A percentile compares a stretch with the other conserved stretches of the same genome.
Conservation (phyloP, 1,284 basidiomycete genomes). For the Wolfiporia cocos region DNA sequence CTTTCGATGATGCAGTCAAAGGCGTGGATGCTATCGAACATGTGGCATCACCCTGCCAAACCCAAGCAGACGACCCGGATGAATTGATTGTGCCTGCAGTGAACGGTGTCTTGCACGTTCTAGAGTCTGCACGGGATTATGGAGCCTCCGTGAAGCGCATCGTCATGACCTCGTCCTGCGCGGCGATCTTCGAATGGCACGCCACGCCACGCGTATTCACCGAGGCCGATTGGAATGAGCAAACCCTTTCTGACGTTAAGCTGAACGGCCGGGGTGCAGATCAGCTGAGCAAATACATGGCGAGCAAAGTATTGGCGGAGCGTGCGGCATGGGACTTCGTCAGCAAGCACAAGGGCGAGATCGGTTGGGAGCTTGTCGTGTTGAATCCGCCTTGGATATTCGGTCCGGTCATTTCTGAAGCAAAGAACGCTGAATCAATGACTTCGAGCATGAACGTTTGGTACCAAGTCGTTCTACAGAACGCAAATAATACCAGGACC, state of each 20-base stretch:
- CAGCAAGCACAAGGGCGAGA: slow-evolving; percentile 41
- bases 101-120: slow-evolving; percentile 21
- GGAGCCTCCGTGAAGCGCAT: slow-evolving; percentile 52
- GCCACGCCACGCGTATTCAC: slow-evolving; percentile 23
- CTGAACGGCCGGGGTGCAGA: slow-evolving; percentile 43
- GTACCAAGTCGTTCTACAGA: slow-evolving; percentile 29
- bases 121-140: slow-evolving; percentile 19
- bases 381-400: slow-evolving; percentile 53
- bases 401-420: slow-evolving; percentile 44
- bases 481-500: too few relatives aligned
- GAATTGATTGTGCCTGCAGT: slow-evolving; percentile 29
- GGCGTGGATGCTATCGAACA: slow-evolving; percentile 39
- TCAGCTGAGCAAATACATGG: slow-evolving; percentile 41
- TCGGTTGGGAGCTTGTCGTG: slow-evolving; percentile 48
- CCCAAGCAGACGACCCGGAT: slow-evolving; percentile 28
- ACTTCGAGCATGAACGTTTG: slow-evolving; percentile 42
- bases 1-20: slow-evolving; percentile 36
- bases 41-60: slow-evolving; percentile 39
- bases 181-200: slow-evolving; percentile 35
- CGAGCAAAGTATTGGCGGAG: too few relatives aligned
- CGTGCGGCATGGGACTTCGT: slow-evolving; percentile 56
- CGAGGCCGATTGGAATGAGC: slow-evolving; percentile 62
- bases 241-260: slow-evolving; percentile 41
- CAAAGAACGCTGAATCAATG: slow-evolving; percentile 36
- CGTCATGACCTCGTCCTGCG: slow-evolving; percentile 58